A percentile compares a stretch with the other conserved stretches of the same genome.
These are phyloP conservation scores for Boechera retrofracta DNA, from an alignment of 345 rosid species.

Conservation along the genomic window DNA sequence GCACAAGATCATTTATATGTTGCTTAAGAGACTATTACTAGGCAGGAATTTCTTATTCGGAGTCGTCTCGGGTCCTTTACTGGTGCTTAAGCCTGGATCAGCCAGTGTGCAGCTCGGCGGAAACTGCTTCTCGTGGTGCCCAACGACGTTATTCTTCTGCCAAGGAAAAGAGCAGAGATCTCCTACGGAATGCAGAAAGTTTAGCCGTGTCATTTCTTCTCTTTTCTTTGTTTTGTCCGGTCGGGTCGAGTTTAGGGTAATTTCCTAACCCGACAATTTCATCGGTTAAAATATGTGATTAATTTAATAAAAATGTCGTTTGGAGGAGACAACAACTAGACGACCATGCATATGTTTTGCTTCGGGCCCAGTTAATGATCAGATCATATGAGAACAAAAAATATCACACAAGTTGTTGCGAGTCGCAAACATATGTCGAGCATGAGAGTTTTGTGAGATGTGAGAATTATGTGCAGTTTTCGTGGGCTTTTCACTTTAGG, in stretches of 20 bases:
- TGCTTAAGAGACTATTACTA: slow-evolving; percentile 57
- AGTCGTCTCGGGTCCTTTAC: slow-evolving; percentile 64
- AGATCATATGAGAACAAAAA: too few relatives aligned
- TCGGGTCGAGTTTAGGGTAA: too few relatives aligned
- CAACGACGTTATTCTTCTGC: slow-evolving; percentile 71
- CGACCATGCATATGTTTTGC: not conserved
- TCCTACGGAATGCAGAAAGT: slow-evolving; percentile 65
- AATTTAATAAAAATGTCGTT: not conserved
- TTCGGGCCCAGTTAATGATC: not conserved
- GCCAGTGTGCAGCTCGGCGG: slow-evolving; percentile 64
- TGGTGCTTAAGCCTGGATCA: slow-evolving; percentile 64
- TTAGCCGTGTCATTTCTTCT: slow-evolving; percentile 34
- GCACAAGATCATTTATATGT: too few relatives aligned
- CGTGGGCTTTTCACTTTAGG: not conserved
- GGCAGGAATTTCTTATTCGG: slow-evolving; percentile 90
- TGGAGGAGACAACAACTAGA: not conserved
- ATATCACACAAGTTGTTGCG: too few relatives aligned
- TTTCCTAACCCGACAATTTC: too few relatives aligned
- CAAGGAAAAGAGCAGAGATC: slow-evolving; percentile 76
- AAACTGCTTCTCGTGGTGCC: slow-evolving; percentile 81
- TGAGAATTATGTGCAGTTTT: not conserved
- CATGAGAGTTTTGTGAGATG: too few relatives aligned
- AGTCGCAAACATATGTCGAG: too few relatives aligned
- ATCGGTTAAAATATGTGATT: not conserved
- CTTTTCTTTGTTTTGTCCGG: not conserved